Evolutionary conservation across 371 early-diverging fungal genomes (phyloP).

Genomic region (Actinomortierella ambigua): DNA sequence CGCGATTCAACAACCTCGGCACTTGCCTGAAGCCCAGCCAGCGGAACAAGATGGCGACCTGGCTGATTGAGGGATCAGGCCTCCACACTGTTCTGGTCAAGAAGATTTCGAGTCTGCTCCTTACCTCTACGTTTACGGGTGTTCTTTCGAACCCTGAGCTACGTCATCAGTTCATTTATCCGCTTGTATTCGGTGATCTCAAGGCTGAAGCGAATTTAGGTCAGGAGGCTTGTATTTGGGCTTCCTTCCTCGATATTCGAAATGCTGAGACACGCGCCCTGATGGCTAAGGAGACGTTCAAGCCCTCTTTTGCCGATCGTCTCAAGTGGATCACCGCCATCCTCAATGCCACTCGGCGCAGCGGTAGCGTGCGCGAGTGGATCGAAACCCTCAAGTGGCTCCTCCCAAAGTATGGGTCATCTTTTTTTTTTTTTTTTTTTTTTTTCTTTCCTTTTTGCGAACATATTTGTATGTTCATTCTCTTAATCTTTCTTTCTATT

Average conservation of each 20-base stretch:
- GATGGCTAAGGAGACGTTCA: slow-evolving; percentile 27
- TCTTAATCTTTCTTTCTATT: background rate
- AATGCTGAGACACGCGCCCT: slow-evolving; percentile 19
- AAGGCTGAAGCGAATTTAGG: slow-evolving; percentile 3
- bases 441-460: too few species aligned
- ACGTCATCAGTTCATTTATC: slow-evolving; percentile 26
- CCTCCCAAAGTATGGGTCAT: background rate
- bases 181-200: slow-evolving; percentile 30
- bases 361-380: background rate
- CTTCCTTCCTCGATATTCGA: slow-evolving; percentile 35
- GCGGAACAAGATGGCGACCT: slow-evolving; percentile 18
- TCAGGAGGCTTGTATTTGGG: slow-evolving; percentile 8
- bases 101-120: slow-evolving; percentile 3
- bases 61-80: slow-evolving; percentile 15
- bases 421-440: background rate
- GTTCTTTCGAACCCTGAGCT: slow-evolving; percentile 26
- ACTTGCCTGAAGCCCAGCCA: slow-evolving; percentile 16
- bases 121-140: slow-evolving; percentile 8
- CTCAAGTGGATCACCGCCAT: slow-evolving; percentile 9
- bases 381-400: background rate
- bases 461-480: background rate
- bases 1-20: slow-evolving; percentile 15
- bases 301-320: slow-evolving; percentile 42
- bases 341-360: background rate
- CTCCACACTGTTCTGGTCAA: slow-evolving; percentile 15